Conservation (phyloP, 768 basidiomycete genomes). For the Glaciozyma antarctica region DNA sequence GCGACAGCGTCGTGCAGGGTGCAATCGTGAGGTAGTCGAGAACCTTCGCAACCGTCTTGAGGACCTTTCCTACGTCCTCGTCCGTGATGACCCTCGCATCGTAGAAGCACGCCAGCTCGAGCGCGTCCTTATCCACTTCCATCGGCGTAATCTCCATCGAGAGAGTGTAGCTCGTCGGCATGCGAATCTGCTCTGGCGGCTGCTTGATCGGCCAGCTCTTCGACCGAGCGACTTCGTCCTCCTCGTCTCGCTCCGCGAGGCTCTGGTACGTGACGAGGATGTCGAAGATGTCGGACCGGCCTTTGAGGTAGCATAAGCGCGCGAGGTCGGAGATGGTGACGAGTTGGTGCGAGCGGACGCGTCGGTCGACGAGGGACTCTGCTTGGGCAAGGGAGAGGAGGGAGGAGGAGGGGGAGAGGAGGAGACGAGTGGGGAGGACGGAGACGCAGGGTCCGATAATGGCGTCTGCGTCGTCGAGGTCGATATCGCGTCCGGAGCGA, state of each 20-base stretch:
- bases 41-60: slow-evolving; percentile 8
- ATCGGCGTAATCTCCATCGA: slow-evolving; percentile 31
- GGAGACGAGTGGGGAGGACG: slow-evolving; percentile 26
- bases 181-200: slow-evolving; percentile 26
- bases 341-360: slow-evolving; percentile 22
- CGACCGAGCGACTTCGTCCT: background rate
- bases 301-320: slow-evolving; percentile 1
- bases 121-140: slow-evolving; percentile 19
- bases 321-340: slow-evolving; percentile 24
- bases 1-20: slow-evolving; percentile 17
- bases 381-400: slow-evolving; percentile 13
- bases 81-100: slow-evolving; percentile 12
- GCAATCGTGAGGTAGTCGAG: slow-evolving; percentile 21
- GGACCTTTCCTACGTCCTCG: slow-evolving; percentile 13
- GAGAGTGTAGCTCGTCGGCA: slow-evolving; percentile 30
- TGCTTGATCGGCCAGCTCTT: slow-evolving; percentile 24
- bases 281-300: slow-evolving; percentile 22
- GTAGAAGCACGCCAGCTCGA: slow-evolving; percentile 29
- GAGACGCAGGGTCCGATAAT: slow-evolving; percentile 31
- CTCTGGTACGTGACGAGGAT: slow-evolving; percentile 31
- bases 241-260: slow-evolving; percentile 19
- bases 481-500: slow-evolving; percentile 27
- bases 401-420: slow-evolving; percentile 3
- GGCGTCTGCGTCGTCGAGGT: slow-evolving; percentile 24
- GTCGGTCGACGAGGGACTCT: slow-evolving; percentile 18